A percentile compares a stretch with the other conserved stretches of the same genome.
Conservation (phyloP, 768 basidiomycete genomes). For the Suillus lakei region DNA sequence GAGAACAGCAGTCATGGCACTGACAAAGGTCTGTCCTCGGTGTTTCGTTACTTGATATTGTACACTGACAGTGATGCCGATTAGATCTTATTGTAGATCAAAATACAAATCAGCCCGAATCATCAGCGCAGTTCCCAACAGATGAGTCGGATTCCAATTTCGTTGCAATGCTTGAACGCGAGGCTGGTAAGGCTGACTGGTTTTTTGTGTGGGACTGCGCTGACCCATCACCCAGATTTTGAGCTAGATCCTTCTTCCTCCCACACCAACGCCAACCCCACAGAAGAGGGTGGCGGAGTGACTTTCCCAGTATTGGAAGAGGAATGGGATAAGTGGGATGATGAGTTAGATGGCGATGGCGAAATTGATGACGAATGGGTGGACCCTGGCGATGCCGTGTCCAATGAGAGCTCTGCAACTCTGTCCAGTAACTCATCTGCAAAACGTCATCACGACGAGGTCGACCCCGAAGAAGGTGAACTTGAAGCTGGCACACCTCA, state of each 20-base stretch:
- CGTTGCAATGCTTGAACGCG: conserved; percentile 30
- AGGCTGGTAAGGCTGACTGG: conserved; percentile 31
- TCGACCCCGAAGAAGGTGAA: conserved; percentile 47
- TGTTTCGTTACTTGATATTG: not conserved
- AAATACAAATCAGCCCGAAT: not conserved
- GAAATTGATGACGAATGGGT: conserved; percentile 50
- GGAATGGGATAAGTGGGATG: conserved; percentile 36
- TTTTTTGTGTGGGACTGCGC: conserved; percentile 1
- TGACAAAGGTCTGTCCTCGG: conserved; percentile 5
- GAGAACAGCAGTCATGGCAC: not conserved
- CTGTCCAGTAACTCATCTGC: conserved; percentile 58
- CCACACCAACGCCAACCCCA: conserved; percentile 13
- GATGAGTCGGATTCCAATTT: conserved; percentile 36
- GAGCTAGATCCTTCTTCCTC: conserved; percentile 31
- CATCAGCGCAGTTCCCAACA: conserved; percentile 9
- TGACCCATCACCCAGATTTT: conserved; percentile 24
- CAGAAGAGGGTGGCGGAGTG: conserved; percentile 24
- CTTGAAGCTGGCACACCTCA: conserved; percentile 34
- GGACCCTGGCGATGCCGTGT: conserved; percentile 47
- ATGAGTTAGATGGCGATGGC: conserved; percentile 51
- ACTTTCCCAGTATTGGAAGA: conserved; percentile 18
- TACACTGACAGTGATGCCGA: not conserved
- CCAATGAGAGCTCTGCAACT: conserved; percentile 58
- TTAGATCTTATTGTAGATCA: not conserved
- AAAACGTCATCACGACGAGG: conserved; percentile 53